Base-by-base conservation (phyloP, 148 eudicot genomes). In the Chenopodium quinoa region DNA sequence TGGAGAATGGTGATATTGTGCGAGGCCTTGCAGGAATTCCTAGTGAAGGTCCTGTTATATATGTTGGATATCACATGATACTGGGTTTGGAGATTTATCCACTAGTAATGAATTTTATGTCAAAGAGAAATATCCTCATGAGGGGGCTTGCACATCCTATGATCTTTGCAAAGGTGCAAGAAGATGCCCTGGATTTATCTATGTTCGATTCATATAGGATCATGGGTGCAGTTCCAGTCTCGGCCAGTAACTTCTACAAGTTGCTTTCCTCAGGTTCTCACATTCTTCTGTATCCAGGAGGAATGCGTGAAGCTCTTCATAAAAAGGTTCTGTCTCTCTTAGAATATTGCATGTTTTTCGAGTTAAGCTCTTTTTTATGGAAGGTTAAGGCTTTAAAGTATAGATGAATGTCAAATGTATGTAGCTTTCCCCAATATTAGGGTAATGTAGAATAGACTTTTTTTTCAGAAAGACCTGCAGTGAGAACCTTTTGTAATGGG, bases 201-300 rank as follows among this genome's bases (percentile, higher is more conserved):
- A 6, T 32, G 19, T 90, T 84, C 56, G 98, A 94, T 82, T 1
- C 64, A 9, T 29, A 82, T 48, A 86, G 88, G 79, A n/a, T 86
- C 4, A 86, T 90, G 89, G 98, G 98, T 54, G 97, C 92, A n/a
- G 86, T 89, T 81, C 97, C 97, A 25, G 91, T 87, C 12, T 74
- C 93, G 6, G 84, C 89, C 78, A 82, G 81, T 62, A 90, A 91
- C 82, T 77, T 90, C 27, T 90, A 75, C 85, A 90, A 86, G 82
- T 85, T 92, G 22, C 91, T 92, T 37, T 75, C 91, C 52, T 81
- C 80, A 29, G 87, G 85, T 66, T 91, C 91, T 52, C 88, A 91
- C 78, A 88, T 88, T n/a, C 90, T 94, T 37, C 84, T 94, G 23
- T 92, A 92, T 83, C 98, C 97, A 11, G 93, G 98, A 40, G 97